phyloP scores from a whole-genome alignment of 805 yeast species.

The Lipomyces spencermartinsiae region DNA sequence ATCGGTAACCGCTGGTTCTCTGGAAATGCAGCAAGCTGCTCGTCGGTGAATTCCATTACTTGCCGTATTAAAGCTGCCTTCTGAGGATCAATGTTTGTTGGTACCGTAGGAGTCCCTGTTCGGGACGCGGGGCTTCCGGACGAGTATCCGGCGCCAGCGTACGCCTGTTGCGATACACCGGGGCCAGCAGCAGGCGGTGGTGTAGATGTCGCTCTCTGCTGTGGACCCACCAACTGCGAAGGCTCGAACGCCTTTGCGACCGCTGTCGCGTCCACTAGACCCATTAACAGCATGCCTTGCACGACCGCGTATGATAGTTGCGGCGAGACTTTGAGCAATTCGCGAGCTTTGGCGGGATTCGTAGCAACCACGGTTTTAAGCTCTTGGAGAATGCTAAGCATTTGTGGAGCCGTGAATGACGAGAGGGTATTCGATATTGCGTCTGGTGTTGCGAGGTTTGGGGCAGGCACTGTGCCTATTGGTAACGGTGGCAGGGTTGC shows the following conservation, averaged over 20 bases:
- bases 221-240: conserved; percentile 27
- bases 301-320: conserved; percentile 84
- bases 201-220: conserved; percentile 21
- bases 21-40: conserved; percentile 57
- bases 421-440: conserved; percentile 56
- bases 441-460: conserved; percentile 48
- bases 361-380: conserved; percentile 63
- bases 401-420: conserved; percentile 54
- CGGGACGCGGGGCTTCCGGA: conserved; percentile 6
- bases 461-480: conserved; percentile 55
- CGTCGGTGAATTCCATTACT: conserved; percentile 59
- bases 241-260: conserved; percentile 41
- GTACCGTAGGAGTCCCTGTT: conserved; percentile 12
- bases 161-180: conserved; percentile 15
- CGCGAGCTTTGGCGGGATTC: conserved; percentile 64
- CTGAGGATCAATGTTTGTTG: conserved; percentile 45
- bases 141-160: conserved; percentile 10
- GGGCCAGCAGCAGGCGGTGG: conserved; percentile 22
- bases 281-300: conserved; percentile 63
- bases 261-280: conserved; percentile 45
- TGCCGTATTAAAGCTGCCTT: conserved; percentile 58
- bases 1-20: conserved; percentile 57
- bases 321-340: conserved; percentile 71
- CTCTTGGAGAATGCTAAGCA: conserved; percentile 59
- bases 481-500: conserved; percentile 59